These are phyloP conservation scores for Clavaria fumosa DNA, from an alignment of 768 basidiomycete species.

Conservation along the genomic window DNA sequence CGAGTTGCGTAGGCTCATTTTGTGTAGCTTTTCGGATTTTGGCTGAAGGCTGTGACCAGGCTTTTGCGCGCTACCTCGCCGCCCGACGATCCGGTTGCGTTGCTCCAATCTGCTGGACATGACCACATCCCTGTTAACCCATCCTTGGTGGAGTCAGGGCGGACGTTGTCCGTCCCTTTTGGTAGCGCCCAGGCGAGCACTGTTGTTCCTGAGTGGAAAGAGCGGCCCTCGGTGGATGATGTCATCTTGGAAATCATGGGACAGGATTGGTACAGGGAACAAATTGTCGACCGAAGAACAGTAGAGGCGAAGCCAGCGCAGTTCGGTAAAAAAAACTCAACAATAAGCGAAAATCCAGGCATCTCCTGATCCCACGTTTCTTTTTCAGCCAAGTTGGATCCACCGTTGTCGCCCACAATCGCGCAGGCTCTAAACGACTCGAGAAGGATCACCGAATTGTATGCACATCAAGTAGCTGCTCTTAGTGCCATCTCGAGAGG, in stretches of 20 bases:
- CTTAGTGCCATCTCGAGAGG: slow-evolving; percentile 44
- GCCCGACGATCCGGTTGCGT: slow-evolving; percentile 41
- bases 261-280: slow-evolving; percentile 52
- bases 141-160: no score
- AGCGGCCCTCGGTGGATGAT: slow-evolving; percentile 40
- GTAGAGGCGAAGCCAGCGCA: slow-evolving; percentile 36
- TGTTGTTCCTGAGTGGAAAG: slow-evolving; percentile 24
- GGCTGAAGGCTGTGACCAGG: slow-evolving; percentile 24
- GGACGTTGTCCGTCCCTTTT: slow-evolving; percentile 6
- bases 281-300: slow-evolving; percentile 45
- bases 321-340: slow-evolving; percentile 40
- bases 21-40: no score
- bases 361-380: no score
- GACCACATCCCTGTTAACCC: slow-evolving; percentile 63
- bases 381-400: slow-evolving; percentile 31
- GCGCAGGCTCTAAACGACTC: slow-evolving; percentile 37
- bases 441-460: slow-evolving; percentile 48
- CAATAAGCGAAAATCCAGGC: no score
- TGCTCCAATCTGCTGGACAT: slow-evolving; percentile 52
- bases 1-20: no score
- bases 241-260: slow-evolving; percentile 42
- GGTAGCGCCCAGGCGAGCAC: slow-evolving; percentile 11
- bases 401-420: slow-evolving; percentile 43
- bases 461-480: slow-evolving; percentile 56
- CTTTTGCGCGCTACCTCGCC: slow-evolving; percentile 37